Percentiles rank a stretch among this genome's conserved stretches.
phyloP scores from a whole-genome alignment of 495 filamentous ascomycete genomes.

The Hypoxylon lienhwacheense region DNA sequence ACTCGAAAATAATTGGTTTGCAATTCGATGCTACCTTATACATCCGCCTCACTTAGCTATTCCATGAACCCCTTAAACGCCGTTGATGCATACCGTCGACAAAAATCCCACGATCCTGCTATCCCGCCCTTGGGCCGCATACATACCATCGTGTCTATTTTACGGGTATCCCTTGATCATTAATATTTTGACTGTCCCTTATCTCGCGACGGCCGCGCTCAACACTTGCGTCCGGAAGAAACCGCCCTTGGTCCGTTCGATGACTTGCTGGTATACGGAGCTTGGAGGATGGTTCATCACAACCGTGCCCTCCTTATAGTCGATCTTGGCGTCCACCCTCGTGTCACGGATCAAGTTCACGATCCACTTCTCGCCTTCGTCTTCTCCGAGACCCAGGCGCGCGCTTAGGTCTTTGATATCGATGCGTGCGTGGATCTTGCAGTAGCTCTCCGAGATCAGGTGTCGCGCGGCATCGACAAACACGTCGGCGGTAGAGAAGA shows the following conservation, averaged over 20 bases:
- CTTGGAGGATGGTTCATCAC: slow-evolving; percentile 99
- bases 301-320: slow-evolving; percentile 97
- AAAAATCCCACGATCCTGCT: slow-evolving; percentile 9
- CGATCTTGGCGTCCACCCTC: slow-evolving; percentile 95
- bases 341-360: slow-evolving; percentile 98
- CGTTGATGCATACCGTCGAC: slow-evolving; percentile 38
- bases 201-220: slow-evolving; percentile 54
- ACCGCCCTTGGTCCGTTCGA: slow-evolving; percentile 92
- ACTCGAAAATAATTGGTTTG: slow-evolving; percentile 10
- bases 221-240: slow-evolving; percentile 86
- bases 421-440: slow-evolving; percentile 98
- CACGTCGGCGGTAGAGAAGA: slow-evolving; percentile 76
- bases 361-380: slow-evolving; percentile 99
- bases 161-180: slow-evolving; percentile 32
- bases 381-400: slow-evolving; percentile 82
- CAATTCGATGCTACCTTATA: slow-evolving; percentile 38
- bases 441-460: slow-evolving; percentile 96
- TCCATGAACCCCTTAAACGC: slow-evolving; percentile 36
- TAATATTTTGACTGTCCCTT: background rate
- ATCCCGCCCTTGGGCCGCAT: slow-evolving; percentile 8
- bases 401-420: slow-evolving; percentile 95
- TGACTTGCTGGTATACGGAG: slow-evolving; percentile 98
- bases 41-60: slow-evolving; percentile 32
- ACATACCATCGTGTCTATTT: slow-evolving; percentile 18
- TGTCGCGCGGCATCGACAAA: slow-evolving; percentile 95